These are phyloP conservation scores for Theobroma cacao DNA, from an alignment of 345 rosid genomes.

Conservation along the genomic window DNA sequence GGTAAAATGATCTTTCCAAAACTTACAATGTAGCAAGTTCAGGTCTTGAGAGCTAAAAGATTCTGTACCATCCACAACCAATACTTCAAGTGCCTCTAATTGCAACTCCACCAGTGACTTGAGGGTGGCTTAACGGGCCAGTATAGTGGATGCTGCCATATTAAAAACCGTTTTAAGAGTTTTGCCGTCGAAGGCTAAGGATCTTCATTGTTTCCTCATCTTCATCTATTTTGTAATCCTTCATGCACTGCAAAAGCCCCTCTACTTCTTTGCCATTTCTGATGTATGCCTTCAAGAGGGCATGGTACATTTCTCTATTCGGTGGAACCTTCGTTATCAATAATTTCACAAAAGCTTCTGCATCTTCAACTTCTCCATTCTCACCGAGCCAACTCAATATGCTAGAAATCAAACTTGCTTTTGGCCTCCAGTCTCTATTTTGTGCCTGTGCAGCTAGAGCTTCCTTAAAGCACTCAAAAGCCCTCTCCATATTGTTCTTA, in stretches of 20 bases:
- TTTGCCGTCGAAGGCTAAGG: slow-evolving; percentile 13
- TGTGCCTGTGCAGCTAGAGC: slow-evolving; percentile 34
- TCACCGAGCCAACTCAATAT: slow-evolving; percentile 43
- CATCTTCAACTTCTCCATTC: slow-evolving; percentile 26
- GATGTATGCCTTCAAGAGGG: slow-evolving; percentile 25
- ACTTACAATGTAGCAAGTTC: background rate
- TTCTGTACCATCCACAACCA: background rate
- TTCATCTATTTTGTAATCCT: slow-evolving; percentile 19
- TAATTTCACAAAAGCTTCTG: slow-evolving; percentile 29
- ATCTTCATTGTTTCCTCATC: slow-evolving; percentile 25
- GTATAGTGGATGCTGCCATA: background rate
- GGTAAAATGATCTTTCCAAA: background rate
- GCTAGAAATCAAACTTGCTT: slow-evolving; percentile 26
- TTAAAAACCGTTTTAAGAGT: background rate
- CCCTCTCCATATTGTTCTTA: slow-evolving; percentile 43
- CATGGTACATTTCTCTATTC: slow-evolving; percentile 24
- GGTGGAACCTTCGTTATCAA: slow-evolving; percentile 24
- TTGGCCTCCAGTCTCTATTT: slow-evolving; percentile 41
- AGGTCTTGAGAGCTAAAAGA: background rate
- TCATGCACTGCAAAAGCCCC: slow-evolving; percentile 25
- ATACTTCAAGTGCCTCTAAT: background rate
- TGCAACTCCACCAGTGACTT: background rate
- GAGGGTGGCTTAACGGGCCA: background rate
- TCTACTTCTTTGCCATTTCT: slow-evolving; percentile 32
- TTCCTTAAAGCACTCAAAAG: slow-evolving; percentile 40